These are phyloP conservation scores for Bonia amplexicaulis DNA, from an alignment of 176 grass and related monocot species.

Conservation along the genomic window DNA sequence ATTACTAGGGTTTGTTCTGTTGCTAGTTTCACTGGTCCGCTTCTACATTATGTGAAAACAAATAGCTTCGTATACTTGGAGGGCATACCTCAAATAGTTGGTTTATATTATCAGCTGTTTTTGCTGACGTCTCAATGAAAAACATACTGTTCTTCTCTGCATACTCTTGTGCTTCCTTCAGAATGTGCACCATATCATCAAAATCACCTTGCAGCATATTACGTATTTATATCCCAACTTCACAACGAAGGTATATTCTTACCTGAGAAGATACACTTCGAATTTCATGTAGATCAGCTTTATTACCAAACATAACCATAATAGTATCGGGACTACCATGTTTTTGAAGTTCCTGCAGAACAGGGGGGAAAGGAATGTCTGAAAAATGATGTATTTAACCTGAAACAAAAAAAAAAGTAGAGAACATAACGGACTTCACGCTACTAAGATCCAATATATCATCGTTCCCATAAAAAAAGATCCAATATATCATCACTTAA, in stretches of 20 bases:
- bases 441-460: background rate
- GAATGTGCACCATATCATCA: slow-evolving; percentile 25
- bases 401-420: background rate
- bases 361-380: slow-evolving; percentile 3
- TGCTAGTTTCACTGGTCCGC: background rate
- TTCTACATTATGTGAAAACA: background rate
- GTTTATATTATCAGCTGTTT: slow-evolving; percentile 93
- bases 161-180: slow-evolving; percentile 80
- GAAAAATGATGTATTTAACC: background rate
- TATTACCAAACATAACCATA: slow-evolving; percentile 97
- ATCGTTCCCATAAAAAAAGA: background rate
- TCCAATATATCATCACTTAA: background rate
- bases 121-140: slow-evolving; percentile 97
- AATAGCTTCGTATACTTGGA: background rate
- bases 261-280: slow-evolving; percentile 65
- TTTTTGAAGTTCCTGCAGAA: slow-evolving; percentile 90
- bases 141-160: slow-evolving; percentile 89
- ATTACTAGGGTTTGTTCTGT: background rate
- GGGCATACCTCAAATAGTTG: slow-evolving; percentile 91
- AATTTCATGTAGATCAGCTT: slow-evolving; percentile 84
- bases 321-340: slow-evolving; percentile 88
- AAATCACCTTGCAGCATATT: background rate
- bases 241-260: background rate
- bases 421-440: background rate
- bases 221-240: slow-evolving; percentile 3